Evolutionary conservation across 495 filamentous ascomycete genomes (phyloP).

Genomic region (Aspergillus coremiiformis): DNA sequence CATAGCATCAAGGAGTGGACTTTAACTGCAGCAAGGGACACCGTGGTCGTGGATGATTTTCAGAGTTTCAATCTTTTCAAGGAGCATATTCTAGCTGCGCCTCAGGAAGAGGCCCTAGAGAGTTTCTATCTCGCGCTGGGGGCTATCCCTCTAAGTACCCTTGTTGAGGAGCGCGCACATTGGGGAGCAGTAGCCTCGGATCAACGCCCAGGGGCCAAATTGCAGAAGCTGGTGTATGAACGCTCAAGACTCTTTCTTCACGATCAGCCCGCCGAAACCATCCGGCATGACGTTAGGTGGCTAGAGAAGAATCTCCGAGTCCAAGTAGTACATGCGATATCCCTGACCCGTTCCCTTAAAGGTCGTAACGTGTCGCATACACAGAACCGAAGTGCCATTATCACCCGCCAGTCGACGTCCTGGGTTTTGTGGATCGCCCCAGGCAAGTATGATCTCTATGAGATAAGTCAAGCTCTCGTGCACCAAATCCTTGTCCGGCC

Average conservation of each 20-base stretch:
- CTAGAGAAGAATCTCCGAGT: constrained; percentile 78
- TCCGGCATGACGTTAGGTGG: constrained; percentile 82
- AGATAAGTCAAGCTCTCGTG: constrained; percentile 79
- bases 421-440: constrained; percentile 54
- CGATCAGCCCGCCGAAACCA: constrained; percentile 55
- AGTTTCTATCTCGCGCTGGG: constrained; percentile 63
- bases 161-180: constrained; percentile 41
- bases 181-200: constrained; percentile 46
- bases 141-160: constrained; percentile 32
- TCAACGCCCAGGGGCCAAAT: constrained; percentile 45
- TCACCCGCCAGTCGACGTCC: constrained; percentile 43
- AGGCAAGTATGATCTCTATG: constrained; percentile 65
- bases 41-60: constrained; percentile 81
- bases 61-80: constrained; percentile 79
- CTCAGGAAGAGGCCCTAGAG: constrained; percentile 81
- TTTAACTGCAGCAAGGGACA: constrained; percentile 58
- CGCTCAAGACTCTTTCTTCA: constrained; percentile 82
- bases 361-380: constrained; percentile 57
- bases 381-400: constrained; percentile 62
- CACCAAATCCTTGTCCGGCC: constrained; percentile 73
- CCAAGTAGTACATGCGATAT: constrained; percentile 65
- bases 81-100: constrained; percentile 69
- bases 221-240: constrained; percentile 76
- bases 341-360: constrained; percentile 63
- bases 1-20: constrained; percentile 67